Percentiles rank a stretch among this genome's conserved stretches.
These are phyloP conservation scores for Globisporangium canariense DNA, from an alignment of 352 stramenopile genomes.

Conservation along the genomic window DNA sequence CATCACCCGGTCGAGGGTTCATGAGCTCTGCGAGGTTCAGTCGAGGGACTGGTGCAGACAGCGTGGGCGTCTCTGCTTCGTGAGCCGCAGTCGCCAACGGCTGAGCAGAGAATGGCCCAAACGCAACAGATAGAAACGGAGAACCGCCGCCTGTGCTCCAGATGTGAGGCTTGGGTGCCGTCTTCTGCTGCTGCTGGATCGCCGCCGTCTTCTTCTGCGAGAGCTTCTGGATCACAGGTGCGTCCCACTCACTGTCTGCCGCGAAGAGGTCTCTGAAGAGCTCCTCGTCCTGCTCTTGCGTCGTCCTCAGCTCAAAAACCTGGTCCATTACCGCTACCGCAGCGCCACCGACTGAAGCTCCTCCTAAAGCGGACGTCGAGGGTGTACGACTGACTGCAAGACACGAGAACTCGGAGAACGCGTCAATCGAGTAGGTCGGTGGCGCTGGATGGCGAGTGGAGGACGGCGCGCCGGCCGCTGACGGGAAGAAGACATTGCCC, in stretches of 20 bases:
- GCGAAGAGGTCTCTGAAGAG: constrained; percentile 65
- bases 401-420: constrained; percentile 52
- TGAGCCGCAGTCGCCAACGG: neutral
- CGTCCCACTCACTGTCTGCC: constrained; percentile 28
- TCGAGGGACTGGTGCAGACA: constrained; percentile 27
- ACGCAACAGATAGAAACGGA: neutral
- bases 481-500: constrained; percentile 18
- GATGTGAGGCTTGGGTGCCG: neutral
- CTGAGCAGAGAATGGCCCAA: neutral
- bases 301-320: constrained; percentile 4
- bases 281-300: constrained; percentile 54
- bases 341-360: neutral
- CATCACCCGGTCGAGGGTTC: constrained; percentile 26
- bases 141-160: neutral
- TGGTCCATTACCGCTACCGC: neutral
- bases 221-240: neutral
- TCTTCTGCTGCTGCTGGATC: neutral
- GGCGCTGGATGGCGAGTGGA: neutral
- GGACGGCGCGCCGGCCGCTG: neutral
- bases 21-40: constrained; percentile 50
- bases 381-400: constrained; percentile 34
- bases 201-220: constrained; percentile 1
- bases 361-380: constrained; percentile 8
- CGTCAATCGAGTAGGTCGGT: constrained; percentile 45
- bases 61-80: constrained; percentile 8